These are phyloP conservation scores for Schizosaccharomyces cryophilus DNA, from an alignment of 805 yeast genomes.

Conservation along the genomic window DNA sequence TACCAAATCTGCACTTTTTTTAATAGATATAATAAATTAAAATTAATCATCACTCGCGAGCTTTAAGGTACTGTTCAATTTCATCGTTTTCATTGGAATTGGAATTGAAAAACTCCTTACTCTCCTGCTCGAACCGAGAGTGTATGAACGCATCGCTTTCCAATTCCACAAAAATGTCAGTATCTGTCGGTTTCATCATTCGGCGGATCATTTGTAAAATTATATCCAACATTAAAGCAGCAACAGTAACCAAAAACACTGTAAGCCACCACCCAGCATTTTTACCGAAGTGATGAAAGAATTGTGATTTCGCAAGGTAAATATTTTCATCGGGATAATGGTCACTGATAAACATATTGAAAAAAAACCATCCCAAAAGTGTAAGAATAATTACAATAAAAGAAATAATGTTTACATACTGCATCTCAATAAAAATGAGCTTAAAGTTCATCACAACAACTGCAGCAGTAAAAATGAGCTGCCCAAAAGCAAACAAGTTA, in stretches of 20 bases:
- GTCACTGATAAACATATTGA: conserved; percentile 57
- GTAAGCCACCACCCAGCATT: conserved; percentile 80
- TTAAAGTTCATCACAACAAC: conserved; percentile 53
- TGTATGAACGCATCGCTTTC: conserved; percentile 50
- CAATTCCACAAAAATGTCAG: conserved; percentile 51
- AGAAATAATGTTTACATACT: conserved; percentile 39
- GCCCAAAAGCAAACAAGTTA: conserved; percentile 62
- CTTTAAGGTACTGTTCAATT: background rate
- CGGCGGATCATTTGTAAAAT: conserved; percentile 31
- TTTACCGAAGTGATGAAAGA: conserved; percentile 45
- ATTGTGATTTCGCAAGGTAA: conserved; percentile 42
- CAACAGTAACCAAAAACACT: conserved; percentile 27
- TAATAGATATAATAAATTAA: too few species aligned
- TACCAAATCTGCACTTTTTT: too few species aligned
- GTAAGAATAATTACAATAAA: conserved; percentile 43
- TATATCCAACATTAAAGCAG: conserved; percentile 46
- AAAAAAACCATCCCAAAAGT: conserved; percentile 59
- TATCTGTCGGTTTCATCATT: conserved; percentile 40
- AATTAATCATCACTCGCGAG: background rate
- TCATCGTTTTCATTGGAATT: background rate
- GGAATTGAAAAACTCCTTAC: conserved; percentile 37
- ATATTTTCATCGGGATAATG: conserved; percentile 29
- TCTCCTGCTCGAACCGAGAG: conserved; percentile 42
- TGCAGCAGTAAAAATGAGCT: conserved; percentile 45
- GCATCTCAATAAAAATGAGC: conserved; percentile 59